Base-by-base conservation (phyloP, 805 yeast species). In the Tanozyma kutaoensis region DNA sequence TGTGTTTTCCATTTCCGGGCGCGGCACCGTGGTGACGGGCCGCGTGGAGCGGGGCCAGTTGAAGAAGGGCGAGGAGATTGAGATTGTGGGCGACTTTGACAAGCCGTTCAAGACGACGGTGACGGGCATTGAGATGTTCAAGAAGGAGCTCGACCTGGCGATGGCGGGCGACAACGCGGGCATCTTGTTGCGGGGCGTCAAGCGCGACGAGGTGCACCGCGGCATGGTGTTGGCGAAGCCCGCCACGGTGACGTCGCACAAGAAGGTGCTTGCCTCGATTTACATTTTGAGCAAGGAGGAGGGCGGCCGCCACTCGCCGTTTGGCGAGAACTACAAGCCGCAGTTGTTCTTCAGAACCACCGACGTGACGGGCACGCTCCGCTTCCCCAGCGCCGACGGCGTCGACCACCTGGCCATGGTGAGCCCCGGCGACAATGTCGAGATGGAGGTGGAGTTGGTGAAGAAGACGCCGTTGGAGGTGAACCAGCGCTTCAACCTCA, bases 131-230 rank as follows among this genome's bases (percentile, higher is more conserved):
- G 98, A 91, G 72, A 88, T 86, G 96, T 91, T 91, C 76, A 86
- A 85, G 76, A 91, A 91, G 72, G 97, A 91, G 58, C 76, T 91
- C 49, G 97, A 86, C 63, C 70, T 75, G 48, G 97, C 97, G 42
- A 79, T 79, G 76, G 98, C 95, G 50, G 98, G 98, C 70, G 98
- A 91, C 66, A 91, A 93, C 61, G 93, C 95, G 55, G 98, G 98
- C 64, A 74, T 91, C 46, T 68, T 91, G 56, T 71, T 91, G 57
- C 85, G 98, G 72, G 97, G 97, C 72, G 73, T 88, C 56, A 86
- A 85, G 76, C 84, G 96, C 69, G 98, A 91, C 49, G 94, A 91
- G 53, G 68, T 91, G 45, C 70, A 72, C 60, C 81, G 98, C 67
- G 98, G 98, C 66, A 88, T 88, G 97, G 93, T 91, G 43, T 64